phyloP scores from a whole-genome alignment of 305 asterid genomes.

The Rubia balearica region DNA sequence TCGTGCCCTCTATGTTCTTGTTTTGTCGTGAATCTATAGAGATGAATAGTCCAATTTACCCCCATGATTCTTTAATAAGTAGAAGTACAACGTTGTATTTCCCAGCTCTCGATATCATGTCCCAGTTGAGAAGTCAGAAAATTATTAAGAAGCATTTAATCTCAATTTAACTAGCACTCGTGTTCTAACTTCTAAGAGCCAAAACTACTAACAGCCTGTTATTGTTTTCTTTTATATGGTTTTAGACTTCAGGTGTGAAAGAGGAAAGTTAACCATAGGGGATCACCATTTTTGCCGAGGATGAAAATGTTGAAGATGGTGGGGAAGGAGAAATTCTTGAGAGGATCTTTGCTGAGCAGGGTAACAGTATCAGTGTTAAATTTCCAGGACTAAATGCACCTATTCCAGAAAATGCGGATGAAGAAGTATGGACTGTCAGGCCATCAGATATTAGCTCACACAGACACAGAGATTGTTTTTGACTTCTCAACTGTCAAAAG shows the following conservation, averaged over 20 bases:
- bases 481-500: too few species aligned
- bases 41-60: neutral
- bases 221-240: slow-evolving; percentile 12
- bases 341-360: slow-evolving; percentile 26
- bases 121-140: neutral
- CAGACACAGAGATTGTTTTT: too few species aligned
- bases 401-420: slow-evolving; percentile 69
- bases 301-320: slow-evolving; percentile 36
- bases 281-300: slow-evolving; percentile 82
- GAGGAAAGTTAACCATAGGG: slow-evolving; percentile 77
- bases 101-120: neutral
- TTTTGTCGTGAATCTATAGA: neutral
- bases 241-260: slow-evolving; percentile 55
- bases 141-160: too few species aligned
- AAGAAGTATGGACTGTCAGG: slow-evolving; percentile 76
- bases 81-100: too few species aligned
- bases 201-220: neutral
- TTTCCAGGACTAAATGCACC: slow-evolving; percentile 97
- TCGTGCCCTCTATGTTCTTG: too few species aligned
- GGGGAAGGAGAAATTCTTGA: slow-evolving; percentile 84
- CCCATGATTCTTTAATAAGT: neutral
- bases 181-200: neutral
- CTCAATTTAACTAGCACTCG: too few species aligned
- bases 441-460: too few species aligned
- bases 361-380: slow-evolving; percentile 54